phyloP scores from a whole-genome alignment of 345 rosid genomes.

The Corchorus olitorius region DNA sequence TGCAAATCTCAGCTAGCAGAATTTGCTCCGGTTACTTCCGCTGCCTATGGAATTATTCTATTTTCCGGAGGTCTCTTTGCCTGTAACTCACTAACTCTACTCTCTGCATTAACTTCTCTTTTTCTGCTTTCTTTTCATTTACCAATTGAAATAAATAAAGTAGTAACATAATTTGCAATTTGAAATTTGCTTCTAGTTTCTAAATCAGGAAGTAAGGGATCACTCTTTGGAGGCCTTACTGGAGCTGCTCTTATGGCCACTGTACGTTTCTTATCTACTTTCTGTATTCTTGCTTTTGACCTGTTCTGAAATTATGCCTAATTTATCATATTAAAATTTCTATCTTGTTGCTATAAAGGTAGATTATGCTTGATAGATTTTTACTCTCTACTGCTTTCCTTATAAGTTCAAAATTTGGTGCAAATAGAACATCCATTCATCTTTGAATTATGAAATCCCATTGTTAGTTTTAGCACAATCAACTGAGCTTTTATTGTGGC shows the following conservation, averaged over 20 bases:
- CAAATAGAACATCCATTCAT: too few relatives aligned
- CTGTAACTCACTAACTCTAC: constrained; percentile 37
- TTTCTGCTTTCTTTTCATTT: neutral
- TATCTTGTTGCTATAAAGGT: neutral
- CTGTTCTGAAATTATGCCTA: neutral
- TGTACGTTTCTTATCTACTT: constrained; percentile 36
- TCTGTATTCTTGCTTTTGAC: neutral
- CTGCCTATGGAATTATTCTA: constrained; percentile 68
- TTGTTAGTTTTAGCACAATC: constrained; percentile 1
- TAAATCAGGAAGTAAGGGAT: constrained; percentile 77
- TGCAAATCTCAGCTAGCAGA: constrained; percentile 64
- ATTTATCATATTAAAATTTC: neutral
- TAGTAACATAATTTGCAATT: constrained; percentile 5
- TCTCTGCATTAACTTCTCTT: neutral
- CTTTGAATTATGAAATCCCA: neutral
- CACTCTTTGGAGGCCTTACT: constrained; percentile 75
- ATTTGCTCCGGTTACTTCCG: constrained; percentile 64
- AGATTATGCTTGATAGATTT: neutral
- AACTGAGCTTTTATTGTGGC: neutral
- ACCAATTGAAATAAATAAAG: too few relatives aligned
- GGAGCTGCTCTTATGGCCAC: constrained; percentile 76
- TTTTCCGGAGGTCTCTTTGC: constrained; percentile 81
- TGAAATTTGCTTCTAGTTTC: constrained; percentile 39
- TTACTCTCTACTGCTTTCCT: neutral
- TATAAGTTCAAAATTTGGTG: neutral